Evolutionary conservation across 2,329 filamentous ascomycete genomes (phyloP).

Genomic region (Hypoxylon sp.): DNA sequence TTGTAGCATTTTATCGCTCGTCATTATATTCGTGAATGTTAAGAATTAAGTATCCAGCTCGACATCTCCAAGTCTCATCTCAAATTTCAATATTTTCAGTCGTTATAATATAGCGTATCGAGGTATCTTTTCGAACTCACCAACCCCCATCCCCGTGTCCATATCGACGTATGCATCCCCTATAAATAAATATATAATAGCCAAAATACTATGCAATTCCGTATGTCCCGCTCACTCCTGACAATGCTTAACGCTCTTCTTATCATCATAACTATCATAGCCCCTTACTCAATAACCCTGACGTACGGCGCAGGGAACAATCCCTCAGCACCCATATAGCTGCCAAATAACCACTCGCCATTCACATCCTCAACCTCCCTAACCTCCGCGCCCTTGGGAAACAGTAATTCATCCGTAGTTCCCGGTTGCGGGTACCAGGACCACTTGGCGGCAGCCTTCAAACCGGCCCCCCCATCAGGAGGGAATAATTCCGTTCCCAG

Average conservation of each 20-base stretch:
- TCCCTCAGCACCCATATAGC: conserved; percentile 84
- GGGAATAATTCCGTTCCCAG: conserved; percentile 68
- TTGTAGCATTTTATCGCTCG: background rate
- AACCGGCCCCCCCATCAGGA: conserved; percentile 80
- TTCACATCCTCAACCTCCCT: conserved; percentile 89
- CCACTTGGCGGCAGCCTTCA: conserved; percentile 77
- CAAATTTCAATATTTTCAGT: background rate
- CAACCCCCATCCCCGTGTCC: conserved; percentile 6
- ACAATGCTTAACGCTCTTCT: background rate
- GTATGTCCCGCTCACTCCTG: background rate
- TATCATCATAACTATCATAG: conserved; percentile 7
- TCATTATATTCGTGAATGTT: conserved; percentile 11
- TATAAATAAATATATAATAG: conserved; percentile 17
- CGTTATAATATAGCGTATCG: background rate
- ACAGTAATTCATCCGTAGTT: conserved; percentile 82
- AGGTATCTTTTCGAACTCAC: conserved; percentile 25
- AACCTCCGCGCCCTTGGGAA: conserved; percentile 87
- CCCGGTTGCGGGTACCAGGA: conserved; percentile 79
- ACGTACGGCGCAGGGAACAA: conserved; percentile 88
- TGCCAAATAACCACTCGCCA: conserved; percentile 90
- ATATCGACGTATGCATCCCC: conserved; percentile 9
- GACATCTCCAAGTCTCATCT: background rate
- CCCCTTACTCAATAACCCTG: conserved; percentile 57
- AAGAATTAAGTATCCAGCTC: conserved; percentile 1
- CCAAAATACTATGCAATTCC: conserved; percentile 1